Evolutionary conservation across 2,329 filamentous ascomycete genomes (phyloP).

Genomic region (Penicillium sp.): DNA sequence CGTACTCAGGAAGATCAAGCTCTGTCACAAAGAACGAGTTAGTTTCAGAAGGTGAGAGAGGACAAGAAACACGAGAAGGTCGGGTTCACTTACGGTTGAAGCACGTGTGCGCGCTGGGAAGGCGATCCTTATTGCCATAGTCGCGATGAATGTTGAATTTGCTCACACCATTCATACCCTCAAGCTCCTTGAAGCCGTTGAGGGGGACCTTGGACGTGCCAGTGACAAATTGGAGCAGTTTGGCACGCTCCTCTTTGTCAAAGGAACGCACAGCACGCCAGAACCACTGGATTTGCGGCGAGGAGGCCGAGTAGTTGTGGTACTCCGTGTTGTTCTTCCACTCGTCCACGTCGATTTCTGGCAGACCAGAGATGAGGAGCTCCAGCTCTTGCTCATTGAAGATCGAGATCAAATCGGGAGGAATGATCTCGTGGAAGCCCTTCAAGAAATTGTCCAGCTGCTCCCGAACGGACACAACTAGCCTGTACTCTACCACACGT

Average conservation of each 20-base stretch:
- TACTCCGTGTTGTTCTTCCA: conserved; percentile 99
- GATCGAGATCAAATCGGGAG: conserved; percentile 86
- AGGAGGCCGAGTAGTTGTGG: conserved; percentile 91
- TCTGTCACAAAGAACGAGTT: conserved; percentile 53
- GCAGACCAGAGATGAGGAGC: conserved; percentile 89
- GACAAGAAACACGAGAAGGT: not conserved
- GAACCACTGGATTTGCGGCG: conserved; percentile 98
- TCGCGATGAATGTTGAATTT: conserved; percentile 98
- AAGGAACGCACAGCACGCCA: conserved; percentile 96
- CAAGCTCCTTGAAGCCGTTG: conserved; percentile 97
- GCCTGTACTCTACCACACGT: conserved; percentile 85
- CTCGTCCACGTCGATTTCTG: conserved; percentile 95
- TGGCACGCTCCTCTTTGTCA: conserved; percentile 97
- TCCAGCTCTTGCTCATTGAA: conserved; percentile 99
- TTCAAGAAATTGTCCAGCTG: conserved; percentile 90
- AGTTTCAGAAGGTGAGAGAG: not conserved
- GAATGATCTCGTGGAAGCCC: conserved; percentile 95
- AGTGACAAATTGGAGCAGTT: conserved; percentile 94
- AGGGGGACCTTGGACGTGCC: conserved; percentile 97
- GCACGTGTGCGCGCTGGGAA: conserved; percentile 95
- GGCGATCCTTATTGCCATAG: conserved; percentile 90
- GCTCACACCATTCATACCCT: conserved; percentile 98
- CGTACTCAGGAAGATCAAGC: conserved; percentile 96
- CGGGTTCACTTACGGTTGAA: conserved; percentile 80
- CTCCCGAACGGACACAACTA: conserved; percentile 85